Conservation (phyloP, 176 grass and related monocot genomes). For the Hyparrhenia diplandra region DNA sequence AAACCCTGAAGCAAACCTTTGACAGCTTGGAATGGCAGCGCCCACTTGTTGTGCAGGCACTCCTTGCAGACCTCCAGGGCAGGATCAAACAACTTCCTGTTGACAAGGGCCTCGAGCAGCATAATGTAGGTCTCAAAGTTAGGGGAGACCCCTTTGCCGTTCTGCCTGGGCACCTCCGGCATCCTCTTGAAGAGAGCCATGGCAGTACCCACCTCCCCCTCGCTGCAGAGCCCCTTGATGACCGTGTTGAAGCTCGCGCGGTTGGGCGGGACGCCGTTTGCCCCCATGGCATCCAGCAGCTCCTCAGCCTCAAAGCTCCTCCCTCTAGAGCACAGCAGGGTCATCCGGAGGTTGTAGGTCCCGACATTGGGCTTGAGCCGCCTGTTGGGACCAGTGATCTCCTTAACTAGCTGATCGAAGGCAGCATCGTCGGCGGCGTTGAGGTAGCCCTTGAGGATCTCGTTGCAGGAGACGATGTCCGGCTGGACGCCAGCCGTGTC, state of each 20-base stretch:
- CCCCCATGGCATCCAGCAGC: slow-evolving; percentile 50
- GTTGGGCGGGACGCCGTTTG: slow-evolving; percentile 42
- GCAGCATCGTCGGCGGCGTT: slow-evolving; percentile 27
- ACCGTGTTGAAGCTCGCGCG: slow-evolving; percentile 46
- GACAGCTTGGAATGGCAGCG: slow-evolving; percentile 51
- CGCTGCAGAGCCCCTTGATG: slow-evolving; percentile 52
- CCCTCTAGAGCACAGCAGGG: slow-evolving; percentile 41
- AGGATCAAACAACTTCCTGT: slow-evolving; percentile 37
- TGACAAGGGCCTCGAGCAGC: slow-evolving; percentile 55
- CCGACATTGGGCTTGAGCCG: slow-evolving; percentile 38
- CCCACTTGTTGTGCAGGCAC: slow-evolving; percentile 58
- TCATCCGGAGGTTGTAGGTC: slow-evolving; percentile 73
- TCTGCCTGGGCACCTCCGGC: slow-evolving; percentile 33
- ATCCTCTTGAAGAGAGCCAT: slow-evolving; percentile 54
- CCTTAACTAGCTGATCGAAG: slow-evolving; percentile 53
- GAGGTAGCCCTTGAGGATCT: slow-evolving; percentile 63
- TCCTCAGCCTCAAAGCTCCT: slow-evolving; percentile 61
- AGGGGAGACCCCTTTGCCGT: slow-evolving; percentile 43
- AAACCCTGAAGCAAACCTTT: slow-evolving; percentile 52
- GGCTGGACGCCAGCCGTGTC: slow-evolving; percentile 28
- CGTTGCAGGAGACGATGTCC: slow-evolving; percentile 77
- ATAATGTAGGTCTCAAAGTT: slow-evolving; percentile 54
- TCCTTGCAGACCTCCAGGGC: slow-evolving; percentile 66
- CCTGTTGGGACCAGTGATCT: neutral
- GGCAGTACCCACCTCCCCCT: slow-evolving; percentile 51